phyloP scores from a whole-genome alignment of 176 grass and related monocot genomes.

The Oryza meyeriana region DNA sequence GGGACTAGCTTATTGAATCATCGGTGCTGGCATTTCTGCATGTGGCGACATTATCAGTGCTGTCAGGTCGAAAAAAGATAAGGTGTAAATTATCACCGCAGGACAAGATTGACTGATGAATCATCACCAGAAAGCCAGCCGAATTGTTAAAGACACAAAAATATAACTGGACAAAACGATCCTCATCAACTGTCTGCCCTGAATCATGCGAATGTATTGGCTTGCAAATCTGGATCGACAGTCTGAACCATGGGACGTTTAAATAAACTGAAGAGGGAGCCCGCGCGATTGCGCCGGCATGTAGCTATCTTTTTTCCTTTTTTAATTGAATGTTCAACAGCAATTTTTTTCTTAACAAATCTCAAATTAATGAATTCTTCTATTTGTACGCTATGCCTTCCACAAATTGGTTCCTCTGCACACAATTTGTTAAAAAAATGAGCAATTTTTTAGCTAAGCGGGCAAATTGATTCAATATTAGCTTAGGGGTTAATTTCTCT shows the following conservation, averaged over 20 bases:
- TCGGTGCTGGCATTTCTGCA: not conserved
- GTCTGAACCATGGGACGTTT: not conserved
- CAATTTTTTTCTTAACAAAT: too few relatives aligned
- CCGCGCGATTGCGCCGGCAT: too few relatives aligned
- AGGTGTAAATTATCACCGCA: not conserved
- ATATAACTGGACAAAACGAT: not conserved
- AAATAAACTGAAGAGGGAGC: not conserved
- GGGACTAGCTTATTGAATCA: too few relatives aligned
- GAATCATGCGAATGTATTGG: not conserved
- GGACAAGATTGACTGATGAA: not conserved
- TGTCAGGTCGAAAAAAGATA: not conserved
- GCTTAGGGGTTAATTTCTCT: too few relatives aligned
- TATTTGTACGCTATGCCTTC: too few relatives aligned
- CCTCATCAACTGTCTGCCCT: not conserved
- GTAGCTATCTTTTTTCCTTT: too few relatives aligned
- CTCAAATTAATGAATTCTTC: too few relatives aligned
- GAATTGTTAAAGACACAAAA: not conserved
- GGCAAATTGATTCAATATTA: too few relatives aligned
- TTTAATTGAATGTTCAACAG: too few relatives aligned
- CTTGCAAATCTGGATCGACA: not conserved
- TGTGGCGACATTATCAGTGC: not conserved
- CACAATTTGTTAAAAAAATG: too few relatives aligned
- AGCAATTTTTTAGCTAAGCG: too few relatives aligned
- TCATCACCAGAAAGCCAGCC: not conserved
- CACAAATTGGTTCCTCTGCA: too few relatives aligned